Evolutionary conservation across 1,284 basidiomycete genomes (phyloP).

Genomic region (Trichosporon coremiiforme): DNA sequence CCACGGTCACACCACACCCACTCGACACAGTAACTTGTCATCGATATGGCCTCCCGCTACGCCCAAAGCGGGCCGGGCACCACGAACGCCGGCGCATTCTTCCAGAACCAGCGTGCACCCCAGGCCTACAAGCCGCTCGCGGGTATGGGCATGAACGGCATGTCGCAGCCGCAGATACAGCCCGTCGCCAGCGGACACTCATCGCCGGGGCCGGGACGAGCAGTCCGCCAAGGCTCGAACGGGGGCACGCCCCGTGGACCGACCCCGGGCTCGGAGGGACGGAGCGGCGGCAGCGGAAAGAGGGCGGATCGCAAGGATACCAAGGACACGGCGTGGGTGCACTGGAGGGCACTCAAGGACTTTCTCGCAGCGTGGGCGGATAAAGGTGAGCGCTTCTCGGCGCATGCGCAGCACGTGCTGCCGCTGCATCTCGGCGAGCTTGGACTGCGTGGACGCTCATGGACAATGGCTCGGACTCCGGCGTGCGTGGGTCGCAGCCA

Average conservation of each 20-base stretch:
- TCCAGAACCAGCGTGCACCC: conserved; percentile 14
- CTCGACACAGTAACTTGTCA: not conserved
- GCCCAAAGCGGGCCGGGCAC: conserved; percentile 7
- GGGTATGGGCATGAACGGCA: conserved; percentile 19
- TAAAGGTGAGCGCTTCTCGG: conserved; percentile 53
- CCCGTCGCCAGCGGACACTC: not conserved
- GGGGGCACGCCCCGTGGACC: not conserved
- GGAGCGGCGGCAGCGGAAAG: not conserved
- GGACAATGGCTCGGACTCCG: not conserved
- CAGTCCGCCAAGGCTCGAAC: not conserved
- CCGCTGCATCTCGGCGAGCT: no score
- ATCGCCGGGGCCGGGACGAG: no score
- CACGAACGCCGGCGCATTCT: conserved; percentile 7
- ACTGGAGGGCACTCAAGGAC: conserved; percentile 53
- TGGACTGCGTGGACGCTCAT: no score
- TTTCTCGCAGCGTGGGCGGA: conserved; percentile 53
- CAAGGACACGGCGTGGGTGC: conserved; percentile 51
- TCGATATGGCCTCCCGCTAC: conserved; percentile 14
- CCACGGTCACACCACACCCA: not conserved
- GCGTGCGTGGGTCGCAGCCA: not conserved
- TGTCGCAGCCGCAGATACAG: conserved; percentile 1
- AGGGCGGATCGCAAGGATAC: conserved; percentile 29
- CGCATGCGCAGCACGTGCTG: not conserved
- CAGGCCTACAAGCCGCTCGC: not conserved
- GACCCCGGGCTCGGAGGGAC: conserved; percentile 11